These are phyloP conservation scores for Trypanosomatidae sp. DNA, from an alignment of 208 protist genomes.

Conservation along the genomic window DNA sequence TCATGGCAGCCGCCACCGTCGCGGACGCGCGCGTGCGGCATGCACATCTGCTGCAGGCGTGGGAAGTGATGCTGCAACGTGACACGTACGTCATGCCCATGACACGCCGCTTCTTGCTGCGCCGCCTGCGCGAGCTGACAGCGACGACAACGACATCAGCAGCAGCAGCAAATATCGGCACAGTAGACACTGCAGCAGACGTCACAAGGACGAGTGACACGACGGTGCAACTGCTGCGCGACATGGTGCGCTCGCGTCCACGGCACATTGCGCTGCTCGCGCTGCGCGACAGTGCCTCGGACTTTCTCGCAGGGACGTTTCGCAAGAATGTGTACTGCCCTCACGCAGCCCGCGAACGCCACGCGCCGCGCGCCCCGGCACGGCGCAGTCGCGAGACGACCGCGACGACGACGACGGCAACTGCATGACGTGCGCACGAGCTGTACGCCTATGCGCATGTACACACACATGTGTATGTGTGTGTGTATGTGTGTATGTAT, in stretches of 20 bases:
- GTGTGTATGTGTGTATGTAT: no score
- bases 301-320: constrained; percentile 63
- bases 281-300: constrained; percentile 74
- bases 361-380: no score
- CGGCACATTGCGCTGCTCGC: constrained; percentile 63
- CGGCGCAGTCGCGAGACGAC: no score
- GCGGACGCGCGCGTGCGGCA: constrained; percentile 11
- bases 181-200: not conserved
- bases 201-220: not conserved
- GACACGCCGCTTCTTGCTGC: constrained; percentile 38
- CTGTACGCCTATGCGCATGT: no score
- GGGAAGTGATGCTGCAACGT: constrained; percentile 28
- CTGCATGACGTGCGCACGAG: no score
- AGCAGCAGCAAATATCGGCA: no score
- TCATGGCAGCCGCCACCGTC: constrained; percentile 54
- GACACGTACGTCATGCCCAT: constrained; percentile 83
- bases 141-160: no score
- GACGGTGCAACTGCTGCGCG: constrained; percentile 16
- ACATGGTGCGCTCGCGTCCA: constrained; percentile 50
- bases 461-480: no score
- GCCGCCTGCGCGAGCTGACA: constrained; percentile 5
- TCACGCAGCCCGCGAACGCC: no score
- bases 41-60: constrained; percentile 18
- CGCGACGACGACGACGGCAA: no score
- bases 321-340: constrained; percentile 68